A percentile compares a stretch with the other conserved stretches of the same genome.
phyloP scores from a whole-genome alignment of 2,329 filamentous ascomycete species.

The Diaporthe sp. region DNA sequence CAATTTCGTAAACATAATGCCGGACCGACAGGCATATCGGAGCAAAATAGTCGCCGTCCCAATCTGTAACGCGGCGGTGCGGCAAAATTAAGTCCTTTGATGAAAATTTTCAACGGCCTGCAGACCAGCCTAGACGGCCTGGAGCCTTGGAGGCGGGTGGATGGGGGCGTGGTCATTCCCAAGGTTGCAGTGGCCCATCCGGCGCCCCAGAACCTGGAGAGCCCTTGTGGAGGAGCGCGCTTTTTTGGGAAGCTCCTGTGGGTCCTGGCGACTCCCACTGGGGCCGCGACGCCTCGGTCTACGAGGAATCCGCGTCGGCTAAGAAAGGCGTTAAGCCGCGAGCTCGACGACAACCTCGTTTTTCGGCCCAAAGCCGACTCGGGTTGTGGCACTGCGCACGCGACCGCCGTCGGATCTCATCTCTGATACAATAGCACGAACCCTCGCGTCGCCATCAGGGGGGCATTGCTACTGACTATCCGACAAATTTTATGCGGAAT shows the following conservation, averaged over 20 bases:
- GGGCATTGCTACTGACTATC: not conserved
- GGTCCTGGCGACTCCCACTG: slow-evolving; percentile 31
- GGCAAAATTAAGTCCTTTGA: slow-evolving; percentile 36
- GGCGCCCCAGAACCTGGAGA: slow-evolving; percentile 36
- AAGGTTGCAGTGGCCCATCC: slow-evolving; percentile 26
- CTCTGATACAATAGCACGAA: slow-evolving; percentile 33
- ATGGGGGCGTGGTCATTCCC: not conserved
- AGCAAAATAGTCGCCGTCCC: slow-evolving; percentile 1
- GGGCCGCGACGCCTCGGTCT: slow-evolving; percentile 37
- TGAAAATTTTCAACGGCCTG: slow-evolving; percentile 39
- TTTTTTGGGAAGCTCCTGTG: slow-evolving; percentile 41
- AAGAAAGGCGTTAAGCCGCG: slow-evolving; percentile 43
- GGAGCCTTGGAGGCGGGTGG: not conserved
- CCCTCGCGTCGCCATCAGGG: slow-evolving; percentile 16
- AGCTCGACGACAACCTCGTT: slow-evolving; percentile 35
- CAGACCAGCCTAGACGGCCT: slow-evolving; percentile 36
- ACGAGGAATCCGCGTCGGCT: slow-evolving; percentile 43
- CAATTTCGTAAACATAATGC: slow-evolving; percentile 8
- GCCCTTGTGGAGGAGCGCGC: slow-evolving; percentile 33
- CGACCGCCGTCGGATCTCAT: slow-evolving; percentile 25
- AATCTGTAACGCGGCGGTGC: slow-evolving; percentile 32
- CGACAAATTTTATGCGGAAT: not conserved
- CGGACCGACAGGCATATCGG: slow-evolving; percentile 10
- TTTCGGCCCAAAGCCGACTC: slow-evolving; percentile 39
- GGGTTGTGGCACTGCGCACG: slow-evolving; percentile 29